These are phyloP conservation scores for Exsudoporus frostii DNA, from an alignment of 768 basidiomycete genomes.

Conservation along the genomic window DNA sequence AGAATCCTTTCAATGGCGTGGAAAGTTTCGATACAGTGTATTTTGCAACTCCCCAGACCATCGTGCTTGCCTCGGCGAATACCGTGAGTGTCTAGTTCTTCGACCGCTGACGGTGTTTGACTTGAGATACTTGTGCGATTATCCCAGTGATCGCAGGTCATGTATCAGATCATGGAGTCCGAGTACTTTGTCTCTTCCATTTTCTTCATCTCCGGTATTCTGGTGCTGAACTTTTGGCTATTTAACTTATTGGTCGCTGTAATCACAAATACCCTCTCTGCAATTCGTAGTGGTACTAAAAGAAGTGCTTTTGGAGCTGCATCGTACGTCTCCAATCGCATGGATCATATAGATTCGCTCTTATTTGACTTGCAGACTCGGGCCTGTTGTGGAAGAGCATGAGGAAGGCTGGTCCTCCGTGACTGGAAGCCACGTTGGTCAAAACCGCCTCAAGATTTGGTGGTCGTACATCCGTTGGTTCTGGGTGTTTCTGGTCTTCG, in stretches of 20 bases:
- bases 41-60: constrained; percentile 73
- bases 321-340: constrained; percentile 18
- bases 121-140: not conserved
- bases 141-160: constrained; percentile 67
- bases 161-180: constrained; percentile 87
- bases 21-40: constrained; percentile 91
- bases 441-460: constrained; percentile 51
- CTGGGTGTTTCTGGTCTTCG: constrained; percentile 75
- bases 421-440: constrained; percentile 41
- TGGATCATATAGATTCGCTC: not conserved
- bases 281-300: constrained; percentile 80
- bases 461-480: constrained; percentile 62
- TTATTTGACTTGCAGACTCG: constrained; percentile 30
- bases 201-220: constrained; percentile 80
- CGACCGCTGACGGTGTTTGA: not conserved
- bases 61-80: constrained; percentile 79
- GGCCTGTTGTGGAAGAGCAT: constrained; percentile 46
- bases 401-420: constrained; percentile 61
- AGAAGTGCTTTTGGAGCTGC: constrained; percentile 90
- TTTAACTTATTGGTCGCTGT: constrained; percentile 93
- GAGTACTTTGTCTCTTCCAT: constrained; percentile 87
- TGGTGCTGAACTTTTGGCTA: constrained; percentile 92
- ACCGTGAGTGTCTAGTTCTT: constrained; percentile 45
- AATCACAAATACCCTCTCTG: constrained; percentile 90
- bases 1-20: constrained; percentile 62